These are phyloP conservation scores for Aaosphaeria arxii DNA, from an alignment of 2,329 filamentous ascomycete species.

Conservation along the genomic window DNA sequence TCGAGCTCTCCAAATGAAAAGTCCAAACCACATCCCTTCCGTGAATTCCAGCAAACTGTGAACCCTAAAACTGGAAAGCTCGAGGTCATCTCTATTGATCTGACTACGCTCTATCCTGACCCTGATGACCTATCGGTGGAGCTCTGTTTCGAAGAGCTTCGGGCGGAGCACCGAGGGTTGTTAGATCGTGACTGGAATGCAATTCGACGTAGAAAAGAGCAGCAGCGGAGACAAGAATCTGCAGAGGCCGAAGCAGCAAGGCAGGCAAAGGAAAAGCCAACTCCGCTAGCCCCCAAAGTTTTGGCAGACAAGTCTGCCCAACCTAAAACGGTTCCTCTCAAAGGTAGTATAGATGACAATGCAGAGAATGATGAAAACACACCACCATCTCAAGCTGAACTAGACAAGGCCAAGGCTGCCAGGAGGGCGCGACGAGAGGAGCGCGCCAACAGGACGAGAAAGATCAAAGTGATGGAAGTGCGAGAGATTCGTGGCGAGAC, in stretches of 20 bases:
- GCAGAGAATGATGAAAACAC: conserved; percentile 47
- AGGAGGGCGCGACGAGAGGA: conserved; percentile 49
- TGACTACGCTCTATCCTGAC: conserved; percentile 81
- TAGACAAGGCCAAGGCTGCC: conserved; percentile 56
- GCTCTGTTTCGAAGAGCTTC: conserved; percentile 87
- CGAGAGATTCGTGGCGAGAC: conserved; percentile 71
- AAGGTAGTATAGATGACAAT: conserved; percentile 32
- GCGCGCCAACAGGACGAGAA: conserved; percentile 48
- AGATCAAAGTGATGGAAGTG: conserved; percentile 72
- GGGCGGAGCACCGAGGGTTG: conserved; percentile 73
- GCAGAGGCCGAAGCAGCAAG: conserved; percentile 10
- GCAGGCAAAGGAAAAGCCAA: conserved; percentile 4
- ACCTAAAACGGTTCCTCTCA: conserved; percentile 28
- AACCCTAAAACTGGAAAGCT: conserved; percentile 80
- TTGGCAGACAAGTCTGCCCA: conserved; percentile 6
- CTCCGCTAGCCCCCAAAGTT: conserved; percentile 10
- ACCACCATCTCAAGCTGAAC: conserved; percentile 45
- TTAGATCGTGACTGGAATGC: conserved; percentile 53
- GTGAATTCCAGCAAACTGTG: conserved; percentile 74
- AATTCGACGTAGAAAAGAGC: conserved; percentile 23
- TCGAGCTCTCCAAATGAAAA: conserved; percentile 34
- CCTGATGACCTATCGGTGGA: conserved; percentile 67
- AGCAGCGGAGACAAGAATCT: conserved; percentile 21
- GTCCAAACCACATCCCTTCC: conserved; percentile 60
- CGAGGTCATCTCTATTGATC: conserved; percentile 83